These are phyloP conservation scores for Blastobotrys arbuscula DNA, from an alignment of 1,139 yeast species.

Conservation along the genomic window DNA sequence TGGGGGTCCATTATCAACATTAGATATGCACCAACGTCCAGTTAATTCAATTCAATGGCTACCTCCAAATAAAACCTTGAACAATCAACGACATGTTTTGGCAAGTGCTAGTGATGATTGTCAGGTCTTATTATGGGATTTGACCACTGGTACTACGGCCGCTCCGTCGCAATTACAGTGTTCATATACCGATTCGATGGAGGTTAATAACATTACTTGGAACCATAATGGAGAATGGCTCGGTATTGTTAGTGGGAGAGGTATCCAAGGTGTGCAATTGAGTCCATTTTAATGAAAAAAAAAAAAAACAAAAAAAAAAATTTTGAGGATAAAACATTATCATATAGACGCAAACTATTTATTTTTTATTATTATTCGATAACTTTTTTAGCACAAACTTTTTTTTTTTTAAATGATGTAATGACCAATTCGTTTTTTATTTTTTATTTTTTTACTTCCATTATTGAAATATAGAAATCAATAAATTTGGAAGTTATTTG, in stretches of 20 bases:
- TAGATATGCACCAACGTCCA: slow-evolving; percentile 63
- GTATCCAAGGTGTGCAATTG: slow-evolving; percentile 65
- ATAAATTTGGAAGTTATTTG: too few species aligned
- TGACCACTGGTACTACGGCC: slow-evolving; percentile 32
- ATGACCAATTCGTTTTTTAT: neutral
- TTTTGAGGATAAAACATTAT: too few species aligned
- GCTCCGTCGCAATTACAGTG: slow-evolving; percentile 38
- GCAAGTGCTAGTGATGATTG: slow-evolving; percentile 88
- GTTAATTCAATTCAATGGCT: slow-evolving; percentile 82
- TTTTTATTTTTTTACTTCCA: neutral
- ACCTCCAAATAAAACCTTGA: slow-evolving; percentile 41
- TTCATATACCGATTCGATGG: slow-evolving; percentile 57
- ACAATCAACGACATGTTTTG: slow-evolving; percentile 44
- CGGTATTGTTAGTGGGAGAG: slow-evolving; percentile 74
- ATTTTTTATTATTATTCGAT: neutral
- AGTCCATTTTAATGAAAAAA: neutral
- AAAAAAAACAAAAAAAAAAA: too few species aligned
- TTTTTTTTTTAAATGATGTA: neutral
- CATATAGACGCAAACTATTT: too few species aligned
- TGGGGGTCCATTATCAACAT: slow-evolving; percentile 65
- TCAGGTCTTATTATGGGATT: slow-evolving; percentile 83
- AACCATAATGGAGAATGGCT: slow-evolving; percentile 68
- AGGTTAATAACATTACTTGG: slow-evolving; percentile 78
- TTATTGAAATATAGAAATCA: too few species aligned
- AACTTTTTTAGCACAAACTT: neutral